Evolutionary conservation across 2,329 filamentous ascomycete species (phyloP).

Genomic region (Ophiostoma novo-ulmi): DNA sequence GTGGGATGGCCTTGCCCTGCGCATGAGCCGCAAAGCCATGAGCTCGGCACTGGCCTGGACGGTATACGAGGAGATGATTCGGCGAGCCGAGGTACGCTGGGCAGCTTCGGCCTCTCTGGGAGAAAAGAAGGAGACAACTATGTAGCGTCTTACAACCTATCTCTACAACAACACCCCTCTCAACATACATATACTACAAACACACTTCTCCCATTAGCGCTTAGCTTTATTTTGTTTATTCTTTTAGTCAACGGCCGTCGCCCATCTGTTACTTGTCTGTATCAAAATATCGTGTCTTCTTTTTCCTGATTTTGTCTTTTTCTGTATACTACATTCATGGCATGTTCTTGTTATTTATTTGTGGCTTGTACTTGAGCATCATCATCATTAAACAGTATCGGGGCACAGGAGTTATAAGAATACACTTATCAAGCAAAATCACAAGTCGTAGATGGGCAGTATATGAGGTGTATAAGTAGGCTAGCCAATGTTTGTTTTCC

Average conservation of each 20-base stretch:
- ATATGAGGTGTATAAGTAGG: too few relatives aligned
- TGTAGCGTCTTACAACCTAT: background rate
- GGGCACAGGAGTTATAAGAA: background rate
- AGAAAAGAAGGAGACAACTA: slow-evolving; percentile 3
- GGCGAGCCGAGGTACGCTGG: slow-evolving; percentile 53
- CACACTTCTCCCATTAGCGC: background rate
- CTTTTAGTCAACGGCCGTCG: background rate
- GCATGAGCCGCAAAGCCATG: slow-evolving; percentile 85
- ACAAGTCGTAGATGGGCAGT: background rate
- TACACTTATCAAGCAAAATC: too few relatives aligned
- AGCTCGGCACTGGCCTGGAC: slow-evolving; percentile 97
- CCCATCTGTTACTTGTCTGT: background rate
- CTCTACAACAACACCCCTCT: background rate
- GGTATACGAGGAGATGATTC: slow-evolving; percentile 86
- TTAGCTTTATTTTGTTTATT: background rate
- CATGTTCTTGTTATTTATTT: background rate
- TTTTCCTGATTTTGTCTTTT: background rate
- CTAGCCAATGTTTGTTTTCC: background rate
- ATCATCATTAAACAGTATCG: background rate
- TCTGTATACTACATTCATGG: slow-evolving; percentile 5
- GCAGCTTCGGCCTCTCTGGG: background rate
- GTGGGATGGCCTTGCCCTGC: slow-evolving; percentile 77
- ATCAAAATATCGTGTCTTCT: too few relatives aligned
- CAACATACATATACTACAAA: background rate
- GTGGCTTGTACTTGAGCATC: background rate